A percentile compares a stretch with the other conserved stretches of the same genome.
phyloP scores from a whole-genome alignment of 78 protist genomes.

The Ministeria vibrans region DNA sequence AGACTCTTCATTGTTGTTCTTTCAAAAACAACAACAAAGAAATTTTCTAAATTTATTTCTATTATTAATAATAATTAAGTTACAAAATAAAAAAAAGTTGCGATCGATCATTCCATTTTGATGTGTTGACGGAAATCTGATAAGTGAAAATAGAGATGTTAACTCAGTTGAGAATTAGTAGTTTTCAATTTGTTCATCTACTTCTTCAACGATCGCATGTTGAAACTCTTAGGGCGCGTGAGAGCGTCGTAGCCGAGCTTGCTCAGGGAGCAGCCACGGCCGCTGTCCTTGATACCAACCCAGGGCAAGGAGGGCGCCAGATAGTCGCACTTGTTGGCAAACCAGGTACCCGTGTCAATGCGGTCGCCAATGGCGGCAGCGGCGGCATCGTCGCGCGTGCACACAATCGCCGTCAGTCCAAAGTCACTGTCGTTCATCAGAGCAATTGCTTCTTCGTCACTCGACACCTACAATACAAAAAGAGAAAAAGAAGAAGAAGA shows the following conservation, averaged over 20 bases:
- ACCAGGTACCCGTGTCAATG: not conserved
- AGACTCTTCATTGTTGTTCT: too few species aligned
- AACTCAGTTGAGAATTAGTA: too few species aligned
- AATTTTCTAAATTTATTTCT: too few species aligned
- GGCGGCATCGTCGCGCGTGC: constrained; percentile 5
- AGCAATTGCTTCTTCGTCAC: constrained; percentile 20
- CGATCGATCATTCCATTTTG: too few species aligned
- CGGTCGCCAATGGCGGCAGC: constrained; percentile 8
- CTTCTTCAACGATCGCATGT: too few species aligned
- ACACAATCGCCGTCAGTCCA: constrained; percentile 17
- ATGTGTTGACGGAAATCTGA: too few species aligned
- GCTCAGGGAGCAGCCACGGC: constrained; percentile 15
- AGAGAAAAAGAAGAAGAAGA: too few species aligned
- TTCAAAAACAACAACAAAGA: too few species aligned
- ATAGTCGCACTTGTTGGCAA: constrained; percentile 1
- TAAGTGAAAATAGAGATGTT: too few species aligned
- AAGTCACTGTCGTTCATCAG: constrained; percentile 23
- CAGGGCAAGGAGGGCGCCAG: constrained; percentile 4
- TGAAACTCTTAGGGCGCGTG: constrained; percentile 24
- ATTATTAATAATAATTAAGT: too few species aligned
- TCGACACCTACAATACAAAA: not conserved
- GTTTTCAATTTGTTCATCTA: too few species aligned
- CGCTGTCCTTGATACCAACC: constrained; percentile 37
- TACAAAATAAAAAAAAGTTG: too few species aligned
- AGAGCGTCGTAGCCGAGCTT: constrained; percentile 16